These are phyloP conservation scores for Fagus crenata DNA, from an alignment of 306 rosid genomes.

Conservation along the genomic window DNA sequence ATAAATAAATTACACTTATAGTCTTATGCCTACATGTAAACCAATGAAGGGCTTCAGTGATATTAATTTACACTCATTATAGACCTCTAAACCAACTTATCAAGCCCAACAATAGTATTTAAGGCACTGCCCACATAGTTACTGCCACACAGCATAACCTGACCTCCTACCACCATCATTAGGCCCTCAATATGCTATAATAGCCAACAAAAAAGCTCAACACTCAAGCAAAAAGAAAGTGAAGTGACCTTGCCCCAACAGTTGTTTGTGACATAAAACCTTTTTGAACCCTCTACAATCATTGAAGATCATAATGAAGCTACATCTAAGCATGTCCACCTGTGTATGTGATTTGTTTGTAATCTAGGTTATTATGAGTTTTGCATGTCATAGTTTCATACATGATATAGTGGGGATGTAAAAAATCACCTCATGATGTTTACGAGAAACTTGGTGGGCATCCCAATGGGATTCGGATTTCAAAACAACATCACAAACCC, in stretches of 20 bases:
- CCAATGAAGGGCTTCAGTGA: neutral
- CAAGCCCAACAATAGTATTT: neutral
- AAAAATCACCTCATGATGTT: conserved; percentile 76
- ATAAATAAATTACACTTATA: neutral
- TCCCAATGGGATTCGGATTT: conserved; percentile 79
- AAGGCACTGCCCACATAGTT: neutral
- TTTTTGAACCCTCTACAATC: neutral
- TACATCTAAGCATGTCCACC: neutral
- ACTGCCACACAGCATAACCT: neutral
- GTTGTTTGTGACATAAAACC: neutral
- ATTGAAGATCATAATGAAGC: neutral
- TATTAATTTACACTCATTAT: neutral
- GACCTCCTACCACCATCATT: neutral
- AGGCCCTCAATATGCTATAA: neutral
- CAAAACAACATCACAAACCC: conserved; percentile 72
- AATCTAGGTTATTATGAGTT: neutral
- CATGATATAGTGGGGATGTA: conserved; percentile 3
- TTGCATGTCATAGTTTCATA: neutral
- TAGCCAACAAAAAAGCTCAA: neutral
- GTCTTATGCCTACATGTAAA: neutral
- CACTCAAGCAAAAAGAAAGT: neutral
- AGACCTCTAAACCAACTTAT: neutral
- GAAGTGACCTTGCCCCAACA: neutral
- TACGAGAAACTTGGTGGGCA: conserved; percentile 81
- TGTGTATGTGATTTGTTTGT: neutral